Base-by-base conservation (phyloP, 352 stramenopile species). In the Halophytophthora batemanensis region DNA sequence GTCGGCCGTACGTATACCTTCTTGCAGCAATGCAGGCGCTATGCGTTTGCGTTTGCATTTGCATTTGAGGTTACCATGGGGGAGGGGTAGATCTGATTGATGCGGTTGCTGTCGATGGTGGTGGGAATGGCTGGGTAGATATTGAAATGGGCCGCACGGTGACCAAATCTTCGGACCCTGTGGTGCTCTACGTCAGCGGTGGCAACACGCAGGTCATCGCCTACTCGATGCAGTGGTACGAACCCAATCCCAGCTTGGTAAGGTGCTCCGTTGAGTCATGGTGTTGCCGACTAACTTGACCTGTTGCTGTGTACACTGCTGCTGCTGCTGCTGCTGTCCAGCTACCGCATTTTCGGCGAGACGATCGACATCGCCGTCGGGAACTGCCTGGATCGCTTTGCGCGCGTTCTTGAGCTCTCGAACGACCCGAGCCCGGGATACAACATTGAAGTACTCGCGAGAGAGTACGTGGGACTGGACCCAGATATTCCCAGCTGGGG, bases 331-430 rank as follows among this genome's bases (percentile, higher is more conserved):
- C 21, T 38, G 14, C 41, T 47, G 8, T 75, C 18, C 28, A 87
- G 95, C 42, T 99, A 99, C 69, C 82, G 96, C 34, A 99, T 99
- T 49, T 99, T 99, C 73, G 98, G 98, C 25, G 98, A 99, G 78
- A 99, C 98, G 11, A 99, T 99, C 67, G 98, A 99, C 77, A 99
- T 99, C 58, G 97, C 98, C 4, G 96, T 99, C 19, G 98, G 98
- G 31, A 99, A 99, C 77, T 99, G 96, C 69, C 78, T 99, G 36
- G 98, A 99, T 80, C 85, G 97, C 28, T 98, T 98, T 65, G 95
- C 95, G 25, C 81, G 97, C 39, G 84, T 98, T 3, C 73, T 99
- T 29, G 87, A 87, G 40, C 82, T 99, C 18, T 98, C 90, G 25
- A 99, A 99, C 64, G 97, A 99, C 66, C 98, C 98, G 4, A 97